phyloP scores from a whole-genome alignment of 768 basidiomycete species.

The Termitomyces heimii region DNA sequence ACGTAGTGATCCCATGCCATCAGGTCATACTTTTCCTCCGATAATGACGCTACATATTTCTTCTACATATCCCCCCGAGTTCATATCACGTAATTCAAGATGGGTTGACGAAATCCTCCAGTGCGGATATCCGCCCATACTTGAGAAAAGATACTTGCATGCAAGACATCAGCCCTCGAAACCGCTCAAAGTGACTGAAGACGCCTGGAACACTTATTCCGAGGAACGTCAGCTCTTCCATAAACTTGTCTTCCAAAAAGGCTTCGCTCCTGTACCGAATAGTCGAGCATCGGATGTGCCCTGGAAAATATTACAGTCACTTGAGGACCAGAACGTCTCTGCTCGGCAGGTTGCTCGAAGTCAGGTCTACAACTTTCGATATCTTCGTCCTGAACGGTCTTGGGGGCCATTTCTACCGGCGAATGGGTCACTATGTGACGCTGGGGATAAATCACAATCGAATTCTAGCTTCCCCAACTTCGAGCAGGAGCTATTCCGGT shows the following conservation, averaged over 20 bases:
- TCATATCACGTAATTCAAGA: constrained; percentile 23
- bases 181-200: constrained; percentile 11
- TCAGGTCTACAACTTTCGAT: constrained; percentile 31
- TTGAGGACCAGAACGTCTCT: constrained; percentile 7
- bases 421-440: not conserved
- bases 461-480: constrained; percentile 8
- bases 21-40: constrained; percentile 7
- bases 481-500: constrained; percentile 9
- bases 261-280: constrained; percentile 27
- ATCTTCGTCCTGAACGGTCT: constrained; percentile 22
- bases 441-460: not conserved
- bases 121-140: constrained; percentile 26
- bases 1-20: not conserved
- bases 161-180: constrained; percentile 6
- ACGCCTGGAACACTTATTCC: constrained; percentile 19
- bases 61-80: constrained; percentile 5
- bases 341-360: constrained; percentile 26
- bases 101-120: constrained; percentile 28
- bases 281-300: not conserved
- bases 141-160: constrained; percentile 20
- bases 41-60: constrained; percentile 8
- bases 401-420: constrained; percentile 32
- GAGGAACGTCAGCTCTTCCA: constrained; percentile 30
- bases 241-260: constrained; percentile 37
- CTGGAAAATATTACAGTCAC: not conserved